phyloP scores from a whole-genome alignment of 768 basidiomycete genomes.

The Lentinula boryana region DNA sequence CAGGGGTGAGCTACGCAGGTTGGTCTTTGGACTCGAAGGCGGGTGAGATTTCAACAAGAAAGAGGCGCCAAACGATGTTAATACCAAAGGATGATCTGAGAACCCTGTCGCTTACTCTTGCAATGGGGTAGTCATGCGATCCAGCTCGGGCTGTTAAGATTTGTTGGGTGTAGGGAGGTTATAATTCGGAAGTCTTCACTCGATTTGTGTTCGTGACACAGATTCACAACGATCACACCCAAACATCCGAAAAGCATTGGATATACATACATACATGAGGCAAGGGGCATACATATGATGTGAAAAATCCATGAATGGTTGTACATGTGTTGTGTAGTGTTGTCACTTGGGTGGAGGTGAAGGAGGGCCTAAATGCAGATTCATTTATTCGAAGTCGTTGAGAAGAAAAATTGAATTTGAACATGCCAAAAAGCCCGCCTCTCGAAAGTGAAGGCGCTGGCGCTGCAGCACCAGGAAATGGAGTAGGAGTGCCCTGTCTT shows the following conservation, averaged over 20 bases:
- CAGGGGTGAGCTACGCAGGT: too few relatives aligned
- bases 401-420: neutral
- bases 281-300: too few relatives aligned
- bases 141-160: neutral
- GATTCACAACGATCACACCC: neutral
- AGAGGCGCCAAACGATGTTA: too few relatives aligned
- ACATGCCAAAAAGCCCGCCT: conserved; percentile 61
- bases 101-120: too few relatives aligned
- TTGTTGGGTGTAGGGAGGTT: neutral
- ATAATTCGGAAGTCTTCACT: neutral
- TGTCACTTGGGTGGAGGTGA: conserved; percentile 39
- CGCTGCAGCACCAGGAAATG: conserved; percentile 27
- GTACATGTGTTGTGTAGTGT: neutral
- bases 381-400: neutral
- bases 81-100: too few relatives aligned
- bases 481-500: conserved; percentile 24
- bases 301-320: neutral
- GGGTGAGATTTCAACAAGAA: too few relatives aligned
- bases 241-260: neutral
- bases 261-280: neutral
- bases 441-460: conserved; percentile 41
- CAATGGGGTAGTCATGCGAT: too few relatives aligned
- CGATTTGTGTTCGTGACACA: neutral
- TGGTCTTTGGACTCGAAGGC: too few relatives aligned
- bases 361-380: conserved; percentile 28